These are phyloP conservation scores for Hanseniaspora sp. DNA, from an alignment of 1,139 yeast species.

Conservation along the genomic window DNA sequence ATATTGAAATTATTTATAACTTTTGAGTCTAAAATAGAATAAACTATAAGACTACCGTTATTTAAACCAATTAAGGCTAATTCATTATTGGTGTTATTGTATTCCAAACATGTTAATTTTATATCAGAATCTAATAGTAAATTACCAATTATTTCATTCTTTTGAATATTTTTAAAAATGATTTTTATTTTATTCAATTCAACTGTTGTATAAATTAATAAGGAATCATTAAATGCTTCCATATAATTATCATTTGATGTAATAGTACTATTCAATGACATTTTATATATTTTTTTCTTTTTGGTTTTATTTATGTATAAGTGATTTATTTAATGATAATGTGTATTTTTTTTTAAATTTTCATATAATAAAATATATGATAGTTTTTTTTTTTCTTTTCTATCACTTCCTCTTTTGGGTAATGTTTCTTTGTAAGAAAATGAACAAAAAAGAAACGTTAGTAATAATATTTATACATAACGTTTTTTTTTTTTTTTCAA, in stretches of 20 bases:
- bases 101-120: neutral
- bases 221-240: neutral
- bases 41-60: conserved; percentile 53
- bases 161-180: neutral
- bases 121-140: neutral
- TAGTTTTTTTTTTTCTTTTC: no score
- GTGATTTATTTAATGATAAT: no score
- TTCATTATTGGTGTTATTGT: conserved; percentile 15
- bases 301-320: no score
- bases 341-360: no score
- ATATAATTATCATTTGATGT: neutral
- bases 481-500: no score
- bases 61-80: conserved; percentile 47
- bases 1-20: conserved; percentile 43
- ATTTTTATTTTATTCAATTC: neutral
- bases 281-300: neutral
- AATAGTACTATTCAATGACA: conserved; percentile 3
- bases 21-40: conserved; percentile 55
- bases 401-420: no score
- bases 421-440: no score
- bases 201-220: neutral
- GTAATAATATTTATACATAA: no score
- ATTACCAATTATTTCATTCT: neutral
- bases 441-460: no score
- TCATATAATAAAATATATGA: no score